Percentiles rank a stretch among this genome's conserved stretches.
phyloP scores from a whole-genome alignment of 352 stramenopile genomes.

The Nothophytophthora sp. region DNA sequence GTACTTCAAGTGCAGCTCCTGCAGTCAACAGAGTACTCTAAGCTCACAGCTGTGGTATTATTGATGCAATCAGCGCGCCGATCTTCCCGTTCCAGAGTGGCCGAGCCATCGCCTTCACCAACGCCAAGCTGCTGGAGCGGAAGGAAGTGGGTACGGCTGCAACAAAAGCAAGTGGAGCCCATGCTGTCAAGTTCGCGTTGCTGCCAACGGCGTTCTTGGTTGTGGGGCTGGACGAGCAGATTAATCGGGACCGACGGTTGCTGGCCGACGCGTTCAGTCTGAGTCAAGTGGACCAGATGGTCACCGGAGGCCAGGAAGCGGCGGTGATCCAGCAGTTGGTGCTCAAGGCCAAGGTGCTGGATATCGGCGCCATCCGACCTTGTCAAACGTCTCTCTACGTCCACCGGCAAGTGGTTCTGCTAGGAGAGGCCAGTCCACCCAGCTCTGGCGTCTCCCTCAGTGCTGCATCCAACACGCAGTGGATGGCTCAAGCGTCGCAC shows the following conservation, averaged over 20 bases:
- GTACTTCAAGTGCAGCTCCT: background rate
- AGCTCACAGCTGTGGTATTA: background rate
- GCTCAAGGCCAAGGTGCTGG: conserved; percentile 47
- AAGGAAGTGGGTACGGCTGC: conserved; percentile 23
- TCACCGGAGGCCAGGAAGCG: conserved; percentile 13
- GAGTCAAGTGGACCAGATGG: conserved; percentile 26
- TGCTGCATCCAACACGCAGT: conserved; percentile 12
- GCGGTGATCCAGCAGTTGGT: conserved; percentile 37
- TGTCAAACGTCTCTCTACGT: conserved; percentile 58
- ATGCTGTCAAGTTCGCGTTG: conserved; percentile 26
- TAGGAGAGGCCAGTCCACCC: conserved; percentile 32
- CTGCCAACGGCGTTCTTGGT: conserved; percentile 43
- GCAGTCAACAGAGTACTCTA: background rate
- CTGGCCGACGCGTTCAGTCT: conserved; percentile 24
- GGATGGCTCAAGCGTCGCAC: conserved; percentile 32
- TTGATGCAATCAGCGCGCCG: conserved; percentile 12
- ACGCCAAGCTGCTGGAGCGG: conserved; percentile 60
- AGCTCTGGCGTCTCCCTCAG: background rate
- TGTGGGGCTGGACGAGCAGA: conserved; percentile 26
- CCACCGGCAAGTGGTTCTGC: conserved; percentile 63
- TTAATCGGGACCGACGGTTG: conserved; percentile 23
- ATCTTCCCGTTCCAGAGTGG: conserved; percentile 43
- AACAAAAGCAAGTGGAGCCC: background rate
- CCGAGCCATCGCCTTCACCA: conserved; percentile 48
- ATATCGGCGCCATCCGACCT: conserved; percentile 68